Conservation (phyloP, 352 stramenopile species). For the Phytophthora melonis region DNA sequence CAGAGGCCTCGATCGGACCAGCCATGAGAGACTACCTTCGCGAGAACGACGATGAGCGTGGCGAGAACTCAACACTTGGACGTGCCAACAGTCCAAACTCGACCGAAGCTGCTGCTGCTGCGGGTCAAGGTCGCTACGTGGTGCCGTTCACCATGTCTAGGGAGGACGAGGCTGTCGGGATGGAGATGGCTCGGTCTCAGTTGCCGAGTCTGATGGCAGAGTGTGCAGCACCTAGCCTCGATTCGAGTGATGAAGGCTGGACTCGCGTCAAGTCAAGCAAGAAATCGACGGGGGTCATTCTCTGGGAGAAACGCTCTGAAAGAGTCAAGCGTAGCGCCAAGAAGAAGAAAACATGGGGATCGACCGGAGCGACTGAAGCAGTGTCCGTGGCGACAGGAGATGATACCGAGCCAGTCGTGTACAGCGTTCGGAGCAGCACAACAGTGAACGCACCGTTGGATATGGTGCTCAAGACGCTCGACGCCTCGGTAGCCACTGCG, state of each 20-base stretch:
- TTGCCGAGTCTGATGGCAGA: constrained; percentile 46
- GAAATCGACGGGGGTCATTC: constrained; percentile 39
- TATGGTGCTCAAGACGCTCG: constrained; percentile 68
- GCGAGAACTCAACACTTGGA: constrained; percentile 5
- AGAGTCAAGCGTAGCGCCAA: constrained; percentile 23
- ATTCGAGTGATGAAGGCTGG: constrained; percentile 27
- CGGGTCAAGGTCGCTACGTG: constrained; percentile 55
- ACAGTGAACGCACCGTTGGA: constrained; percentile 63
- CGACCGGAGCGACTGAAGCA: neutral
- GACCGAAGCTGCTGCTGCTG: constrained; percentile 7
- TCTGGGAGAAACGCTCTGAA: constrained; percentile 65
- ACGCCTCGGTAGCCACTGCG: constrained; percentile 59
- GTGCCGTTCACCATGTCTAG: constrained; percentile 58
- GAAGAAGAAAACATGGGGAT: constrained; percentile 29
- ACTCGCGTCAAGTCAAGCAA: constrained; percentile 44
- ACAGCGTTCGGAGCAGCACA: constrained; percentile 68
- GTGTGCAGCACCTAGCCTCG: constrained; percentile 28
- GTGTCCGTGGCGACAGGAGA: constrained; percentile 2
- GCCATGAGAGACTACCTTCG: constrained; percentile 33
- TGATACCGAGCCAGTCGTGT: constrained; percentile 26
- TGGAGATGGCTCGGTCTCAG: constrained; percentile 35
- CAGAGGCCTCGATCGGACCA: neutral
- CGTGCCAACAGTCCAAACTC: neutral
- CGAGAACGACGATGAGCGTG: constrained; percentile 22
- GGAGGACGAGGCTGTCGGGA: constrained; percentile 47